These are phyloP conservation scores for Aschersonia sp. DNA, from an alignment of 2,329 filamentous ascomycete species.

Conservation along the genomic window DNA sequence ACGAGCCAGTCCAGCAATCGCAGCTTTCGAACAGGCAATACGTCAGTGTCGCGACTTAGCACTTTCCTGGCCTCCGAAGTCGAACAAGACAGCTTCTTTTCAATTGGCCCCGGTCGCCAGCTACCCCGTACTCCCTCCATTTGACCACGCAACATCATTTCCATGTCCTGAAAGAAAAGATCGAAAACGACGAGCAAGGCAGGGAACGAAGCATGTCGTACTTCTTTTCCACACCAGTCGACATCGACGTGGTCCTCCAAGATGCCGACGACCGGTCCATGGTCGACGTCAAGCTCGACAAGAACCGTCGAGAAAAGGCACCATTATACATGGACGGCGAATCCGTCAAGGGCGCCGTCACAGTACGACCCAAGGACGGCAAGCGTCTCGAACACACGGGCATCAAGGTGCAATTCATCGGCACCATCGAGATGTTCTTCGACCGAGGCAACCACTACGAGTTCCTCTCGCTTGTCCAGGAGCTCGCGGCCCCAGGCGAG, in stretches of 20 bases:
- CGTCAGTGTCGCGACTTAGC: no score
- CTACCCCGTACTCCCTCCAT: no score
- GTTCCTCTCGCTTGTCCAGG: constrained; percentile 92
- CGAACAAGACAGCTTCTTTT: no score
- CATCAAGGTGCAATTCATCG: constrained; percentile 99
- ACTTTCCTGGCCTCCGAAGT: no score
- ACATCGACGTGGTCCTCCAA: constrained; percentile 97
- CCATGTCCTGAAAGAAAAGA: no score
- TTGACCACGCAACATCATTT: no score
- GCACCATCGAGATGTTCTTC: constrained; percentile 99
- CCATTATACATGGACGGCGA: constrained; percentile 97
- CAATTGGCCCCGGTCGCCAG: no score
- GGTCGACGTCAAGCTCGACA: constrained; percentile 96
- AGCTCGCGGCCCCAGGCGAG: constrained; percentile 91
- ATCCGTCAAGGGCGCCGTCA: constrained; percentile 93
- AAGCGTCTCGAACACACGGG: constrained; percentile 96
- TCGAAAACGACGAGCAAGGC: no score
- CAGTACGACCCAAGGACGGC: constrained; percentile 91
- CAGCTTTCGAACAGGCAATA: no score
- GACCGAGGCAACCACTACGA: constrained; percentile 98
- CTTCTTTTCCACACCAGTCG: constrained; percentile 95
- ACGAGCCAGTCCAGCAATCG: no score
- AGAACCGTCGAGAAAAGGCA: constrained; percentile 92
- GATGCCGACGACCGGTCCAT: constrained; percentile 88
- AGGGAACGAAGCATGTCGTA: constrained; percentile 59